These are phyloP conservation scores for Ceratocystis harringtonii DNA, from an alignment of 2,329 filamentous ascomycete species.

Conservation along the genomic window DNA sequence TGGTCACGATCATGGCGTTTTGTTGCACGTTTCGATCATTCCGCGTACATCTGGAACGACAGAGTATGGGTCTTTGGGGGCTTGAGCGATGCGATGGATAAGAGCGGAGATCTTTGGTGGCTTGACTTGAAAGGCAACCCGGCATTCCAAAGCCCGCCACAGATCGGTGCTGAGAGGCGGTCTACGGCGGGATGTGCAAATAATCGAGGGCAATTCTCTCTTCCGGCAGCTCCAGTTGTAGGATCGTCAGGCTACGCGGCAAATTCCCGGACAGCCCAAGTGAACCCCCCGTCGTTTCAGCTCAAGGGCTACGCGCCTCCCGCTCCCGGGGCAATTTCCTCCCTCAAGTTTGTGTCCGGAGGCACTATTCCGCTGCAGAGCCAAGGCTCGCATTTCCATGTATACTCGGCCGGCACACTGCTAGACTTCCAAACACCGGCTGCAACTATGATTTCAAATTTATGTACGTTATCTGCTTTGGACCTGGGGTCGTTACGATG, in stretches of 20 bases:
- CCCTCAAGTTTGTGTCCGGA: slow-evolving; percentile 77
- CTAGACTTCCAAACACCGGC: slow-evolving; percentile 91
- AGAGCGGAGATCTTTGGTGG: slow-evolving; percentile 94
- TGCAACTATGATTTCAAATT: slow-evolving; percentile 67
- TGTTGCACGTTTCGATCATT: slow-evolving; percentile 86
- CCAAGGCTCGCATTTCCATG: slow-evolving; percentile 86
- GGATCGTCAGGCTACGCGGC: slow-evolving; percentile 50
- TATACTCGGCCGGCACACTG: slow-evolving; percentile 81
- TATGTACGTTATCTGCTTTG: slow-evolving; percentile 80
- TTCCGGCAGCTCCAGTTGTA: slow-evolving; percentile 34
- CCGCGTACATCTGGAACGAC: slow-evolving; percentile 81
- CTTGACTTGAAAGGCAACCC: slow-evolving; percentile 83
- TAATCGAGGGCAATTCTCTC: slow-evolving; percentile 25
- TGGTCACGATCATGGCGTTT: slow-evolving; percentile 97
- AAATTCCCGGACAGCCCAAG: slow-evolving; percentile 51
- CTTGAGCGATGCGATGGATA: slow-evolving; percentile 90
- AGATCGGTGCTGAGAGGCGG: slow-evolving; percentile 37
- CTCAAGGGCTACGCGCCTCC: slow-evolving; percentile 63
- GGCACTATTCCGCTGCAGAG: slow-evolving; percentile 76
- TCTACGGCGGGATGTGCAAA: slow-evolving; percentile 23
- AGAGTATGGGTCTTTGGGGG: slow-evolving; percentile 95
- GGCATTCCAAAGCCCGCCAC: slow-evolving; percentile 60
- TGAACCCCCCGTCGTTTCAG: slow-evolving; percentile 52
- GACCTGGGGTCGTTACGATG: slow-evolving; percentile 78
- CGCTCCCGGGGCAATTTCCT: slow-evolving; percentile 78